A percentile compares a stretch with the other conserved stretches of the same genome.
Evolutionary conservation across 768 basidiomycete genomes (phyloP).

Genomic region (Basidioascus undulatus): DNA sequence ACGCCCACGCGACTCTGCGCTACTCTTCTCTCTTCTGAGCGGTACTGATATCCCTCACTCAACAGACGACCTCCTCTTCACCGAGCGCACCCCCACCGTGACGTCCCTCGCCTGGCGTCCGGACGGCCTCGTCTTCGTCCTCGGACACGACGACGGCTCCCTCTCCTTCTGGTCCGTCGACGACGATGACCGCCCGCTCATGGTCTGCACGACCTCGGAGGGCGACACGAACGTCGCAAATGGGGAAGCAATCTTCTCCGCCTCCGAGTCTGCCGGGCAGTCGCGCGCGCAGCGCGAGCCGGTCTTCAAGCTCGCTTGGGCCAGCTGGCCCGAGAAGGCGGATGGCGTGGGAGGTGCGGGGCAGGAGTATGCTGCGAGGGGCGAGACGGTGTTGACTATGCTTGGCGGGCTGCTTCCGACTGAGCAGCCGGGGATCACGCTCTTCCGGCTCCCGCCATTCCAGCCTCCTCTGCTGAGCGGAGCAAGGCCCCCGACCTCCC

Average conservation of each 20-base stretch:
- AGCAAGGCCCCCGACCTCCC: constrained; percentile 1
- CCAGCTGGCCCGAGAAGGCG: constrained; percentile 35
- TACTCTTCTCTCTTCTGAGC: background rate
- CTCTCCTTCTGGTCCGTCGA: constrained; percentile 63
- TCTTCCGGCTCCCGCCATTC: constrained; percentile 36
- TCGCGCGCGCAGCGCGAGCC: constrained; percentile 31
- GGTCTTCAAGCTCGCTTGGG: constrained; percentile 71
- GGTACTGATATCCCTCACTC: background rate
- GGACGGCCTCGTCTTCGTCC: constrained; percentile 42
- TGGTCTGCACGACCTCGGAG: constrained; percentile 38
- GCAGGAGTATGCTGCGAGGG: constrained; percentile 27
- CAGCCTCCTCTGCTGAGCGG: constrained; percentile 9
- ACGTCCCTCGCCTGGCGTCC: constrained; percentile 52
- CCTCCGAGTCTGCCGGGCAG: constrained; percentile 6
- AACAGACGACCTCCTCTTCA: constrained; percentile 33
- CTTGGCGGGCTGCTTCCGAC: constrained; percentile 45
- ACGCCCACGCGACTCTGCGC: no score
- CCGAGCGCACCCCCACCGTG: constrained; percentile 41
- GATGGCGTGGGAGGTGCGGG: constrained; percentile 9
- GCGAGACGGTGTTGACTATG: constrained; percentile 45
- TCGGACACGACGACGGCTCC: constrained; percentile 58
- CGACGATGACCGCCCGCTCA: constrained; percentile 46
- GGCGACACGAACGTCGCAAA: constrained; percentile 23
- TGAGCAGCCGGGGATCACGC: constrained; percentile 36
- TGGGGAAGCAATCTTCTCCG: constrained; percentile 20